Conservation (phyloP, 495 filamentous ascomycete species). For the Trichoderma orchidacearum region DNA sequence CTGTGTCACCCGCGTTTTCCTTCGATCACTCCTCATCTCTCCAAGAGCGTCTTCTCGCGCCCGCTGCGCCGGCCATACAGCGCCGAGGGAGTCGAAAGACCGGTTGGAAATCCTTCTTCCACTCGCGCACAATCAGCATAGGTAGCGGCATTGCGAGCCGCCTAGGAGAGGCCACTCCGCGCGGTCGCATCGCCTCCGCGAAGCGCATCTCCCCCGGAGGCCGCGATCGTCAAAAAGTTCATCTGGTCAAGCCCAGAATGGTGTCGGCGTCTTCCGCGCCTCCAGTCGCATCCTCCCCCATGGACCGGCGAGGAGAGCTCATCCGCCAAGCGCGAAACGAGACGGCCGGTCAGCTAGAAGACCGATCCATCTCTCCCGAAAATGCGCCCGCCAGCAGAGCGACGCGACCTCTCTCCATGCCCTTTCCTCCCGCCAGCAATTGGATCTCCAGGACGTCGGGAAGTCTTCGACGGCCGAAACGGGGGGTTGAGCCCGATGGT, state of each 20-base stretch:
- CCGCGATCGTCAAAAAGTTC: constrained; percentile 6
- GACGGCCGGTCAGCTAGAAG: background rate
- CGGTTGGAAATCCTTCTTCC: constrained; percentile 34
- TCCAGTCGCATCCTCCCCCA: constrained; percentile 5
- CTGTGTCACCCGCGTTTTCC: constrained; percentile 13
- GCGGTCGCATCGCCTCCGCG: constrained; percentile 10
- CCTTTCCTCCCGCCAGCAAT: constrained; percentile 33
- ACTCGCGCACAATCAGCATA: constrained; percentile 12
- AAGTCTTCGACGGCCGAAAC: constrained; percentile 32
- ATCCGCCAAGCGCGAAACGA: background rate
- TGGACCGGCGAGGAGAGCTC: constrained; percentile 5
- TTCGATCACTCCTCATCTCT: constrained; percentile 17
- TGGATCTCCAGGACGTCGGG: constrained; percentile 34
- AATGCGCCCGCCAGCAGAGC: constrained; percentile 24
- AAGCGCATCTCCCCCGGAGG: constrained; percentile 11
- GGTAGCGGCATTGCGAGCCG: constrained; percentile 10
- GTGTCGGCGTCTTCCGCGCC: constrained; percentile 8
- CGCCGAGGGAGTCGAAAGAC: background rate
- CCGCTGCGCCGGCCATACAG: constrained; percentile 4
- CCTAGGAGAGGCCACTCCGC: constrained; percentile 6
- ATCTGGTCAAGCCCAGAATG: constrained; percentile 17
- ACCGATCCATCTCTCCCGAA: constrained; percentile 10
- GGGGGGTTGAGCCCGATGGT: constrained; percentile 21
- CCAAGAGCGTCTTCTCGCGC: constrained; percentile 8
- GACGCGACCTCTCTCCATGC: constrained; percentile 33